Base-by-base conservation (phyloP, 177 flowering plant genomes). In the Telopea speciosissima region DNA sequence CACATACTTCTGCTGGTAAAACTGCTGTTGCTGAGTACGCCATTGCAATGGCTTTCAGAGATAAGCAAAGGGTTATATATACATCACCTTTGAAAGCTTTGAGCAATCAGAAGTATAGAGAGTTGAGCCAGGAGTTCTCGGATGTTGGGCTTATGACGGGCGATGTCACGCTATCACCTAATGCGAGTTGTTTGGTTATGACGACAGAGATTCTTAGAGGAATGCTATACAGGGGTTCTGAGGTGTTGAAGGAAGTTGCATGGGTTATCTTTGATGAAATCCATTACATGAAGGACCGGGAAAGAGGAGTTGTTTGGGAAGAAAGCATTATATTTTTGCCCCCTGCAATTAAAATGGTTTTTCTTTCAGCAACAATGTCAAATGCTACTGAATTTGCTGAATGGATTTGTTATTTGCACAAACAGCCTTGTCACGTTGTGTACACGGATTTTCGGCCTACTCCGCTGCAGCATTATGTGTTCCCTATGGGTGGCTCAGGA, bases 111-210 rank as follows among this genome's bases (percentile, higher is more conserved):
- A 96, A 96, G 81, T 96, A 89, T 70, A 83, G 99, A 61, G 99
- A 96, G 82, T 79, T 96, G 25, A 85, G 82, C 62, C 90, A 88
- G 62, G 97, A 95, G 84, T 95, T 95, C 68, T 75, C 86, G 8
- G 99, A 95, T 81, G 99, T 95, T n/a, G 97, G 99, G 14, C 75
- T 95, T 76, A 92, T 95, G 99, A 95, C 99, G 0, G 99, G 99
- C 2, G 98, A 96, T 82, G 99, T 96, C 10, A 91, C 97, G 0
- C 79, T 96, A 24, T 85, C 97, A 0, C 99, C 99, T 11, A 93
- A 93, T 79, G 98, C 98, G 0, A 93, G 89, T 84, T 90, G 96
- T 73, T 81, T 96, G 75, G 97, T 96, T n/a, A 96, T 96, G 99
- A 96, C 99, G 0, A 96, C 98, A 0, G 98, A 96, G 83, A 93